Evolutionary conservation across 2,329 filamentous ascomycete genomes (phyloP).

Genomic region (Epichloe elymi): DNA sequence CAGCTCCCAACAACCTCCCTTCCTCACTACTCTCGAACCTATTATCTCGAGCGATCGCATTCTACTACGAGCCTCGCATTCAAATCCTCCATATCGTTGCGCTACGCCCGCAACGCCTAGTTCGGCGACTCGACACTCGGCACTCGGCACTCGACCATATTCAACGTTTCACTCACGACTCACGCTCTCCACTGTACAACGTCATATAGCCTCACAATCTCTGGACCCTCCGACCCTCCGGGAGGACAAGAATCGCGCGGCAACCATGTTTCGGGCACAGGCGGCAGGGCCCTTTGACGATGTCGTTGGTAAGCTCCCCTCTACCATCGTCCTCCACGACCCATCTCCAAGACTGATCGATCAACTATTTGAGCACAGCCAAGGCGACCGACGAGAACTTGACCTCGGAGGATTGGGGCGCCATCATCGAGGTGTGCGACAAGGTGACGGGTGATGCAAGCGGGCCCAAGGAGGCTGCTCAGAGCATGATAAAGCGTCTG

Average conservation of each 20-base stretch:
- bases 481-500: constrained; percentile 80
- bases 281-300: constrained; percentile 46
- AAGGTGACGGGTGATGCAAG: constrained; percentile 41
- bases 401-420: constrained; percentile 63
- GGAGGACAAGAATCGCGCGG: constrained; percentile 1
- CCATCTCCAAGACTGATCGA: neutral
- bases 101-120: too few species aligned
- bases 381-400: constrained; percentile 95
- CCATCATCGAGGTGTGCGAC: constrained; percentile 52
- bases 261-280: constrained; percentile 45
- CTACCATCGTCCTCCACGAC: neutral
- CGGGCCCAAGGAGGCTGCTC: constrained; percentile 69
- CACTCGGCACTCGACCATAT: too few species aligned
- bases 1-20: too few species aligned
- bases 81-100: too few species aligned
- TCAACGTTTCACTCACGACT: neutral
- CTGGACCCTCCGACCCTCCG: too few species aligned
- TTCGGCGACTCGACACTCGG: too few species aligned
- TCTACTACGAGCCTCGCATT: too few species aligned
- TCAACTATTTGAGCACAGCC: constrained; percentile 22
- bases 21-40: too few species aligned
- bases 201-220: constrained; percentile 3
- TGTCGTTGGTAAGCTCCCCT: constrained; percentile 36
- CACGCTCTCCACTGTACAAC: neutral
- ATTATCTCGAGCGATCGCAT: too few species aligned